Conservation (phyloP, 2,329 filamentous ascomycete species). For the Beauveria sp. region DNA sequence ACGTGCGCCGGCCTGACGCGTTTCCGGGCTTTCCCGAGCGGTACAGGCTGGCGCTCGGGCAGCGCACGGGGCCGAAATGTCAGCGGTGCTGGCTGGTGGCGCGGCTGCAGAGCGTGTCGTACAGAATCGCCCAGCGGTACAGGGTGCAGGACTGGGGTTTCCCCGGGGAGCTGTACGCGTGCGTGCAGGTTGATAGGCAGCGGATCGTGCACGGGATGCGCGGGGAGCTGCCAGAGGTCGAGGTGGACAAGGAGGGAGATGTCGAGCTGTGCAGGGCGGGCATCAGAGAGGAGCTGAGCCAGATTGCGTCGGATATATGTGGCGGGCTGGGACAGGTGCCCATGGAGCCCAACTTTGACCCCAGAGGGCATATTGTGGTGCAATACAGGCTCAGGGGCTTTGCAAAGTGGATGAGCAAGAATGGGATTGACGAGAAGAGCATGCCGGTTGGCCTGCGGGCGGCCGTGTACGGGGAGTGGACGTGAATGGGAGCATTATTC, state of each 20-base stretch:
- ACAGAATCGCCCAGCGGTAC: background rate
- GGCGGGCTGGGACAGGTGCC: conserved; percentile 7
- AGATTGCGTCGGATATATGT: conserved; percentile 1
- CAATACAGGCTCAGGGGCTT: conserved; percentile 7
- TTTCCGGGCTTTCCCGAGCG: background rate
- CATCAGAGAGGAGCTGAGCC: background rate
- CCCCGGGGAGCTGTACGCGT: conserved; percentile 9
- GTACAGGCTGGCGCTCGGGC: conserved; percentile 3
- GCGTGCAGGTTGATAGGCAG: conserved; percentile 4
- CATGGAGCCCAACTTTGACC: conserved; percentile 10
- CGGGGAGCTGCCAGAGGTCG: background rate
- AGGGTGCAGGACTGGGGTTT: background rate
- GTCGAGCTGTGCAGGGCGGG: background rate
- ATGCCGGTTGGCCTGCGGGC: background rate
- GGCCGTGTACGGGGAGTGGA: background rate
- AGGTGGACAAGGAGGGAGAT: conserved; percentile 1
- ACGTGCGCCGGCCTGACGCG: background rate
- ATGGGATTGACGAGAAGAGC: background rate
- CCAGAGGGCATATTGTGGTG: conserved; percentile 1
- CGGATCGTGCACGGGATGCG: conserved; percentile 8
- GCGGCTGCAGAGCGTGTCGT: conserved; percentile 6
- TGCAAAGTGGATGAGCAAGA: background rate
- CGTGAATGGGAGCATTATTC: background rate
- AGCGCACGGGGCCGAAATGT: conserved; percentile 7
- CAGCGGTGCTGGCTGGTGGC: conserved; percentile 8